These are phyloP conservation scores for Chrysoporthe cubensis DNA, from an alignment of 2,329 filamentous ascomycete species.

Conservation along the genomic window DNA sequence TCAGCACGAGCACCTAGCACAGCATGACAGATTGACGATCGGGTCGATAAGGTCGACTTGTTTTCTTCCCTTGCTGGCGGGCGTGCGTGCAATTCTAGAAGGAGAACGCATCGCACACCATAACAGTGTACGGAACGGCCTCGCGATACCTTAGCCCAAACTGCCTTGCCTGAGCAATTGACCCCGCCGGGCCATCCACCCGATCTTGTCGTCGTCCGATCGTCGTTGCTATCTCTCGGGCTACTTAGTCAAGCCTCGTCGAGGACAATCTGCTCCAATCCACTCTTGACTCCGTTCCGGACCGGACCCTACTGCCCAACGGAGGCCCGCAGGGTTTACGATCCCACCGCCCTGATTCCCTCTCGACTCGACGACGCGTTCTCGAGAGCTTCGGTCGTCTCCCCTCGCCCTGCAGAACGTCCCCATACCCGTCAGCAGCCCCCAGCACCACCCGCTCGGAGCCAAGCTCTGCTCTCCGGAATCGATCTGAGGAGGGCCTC, in stretches of 20 bases:
- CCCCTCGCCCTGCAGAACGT: background rate
- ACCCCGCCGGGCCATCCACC: background rate
- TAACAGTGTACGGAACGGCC: background rate
- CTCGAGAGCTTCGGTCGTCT: background rate
- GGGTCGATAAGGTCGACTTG: background rate
- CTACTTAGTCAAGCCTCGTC: background rate
- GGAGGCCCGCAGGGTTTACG: background rate
- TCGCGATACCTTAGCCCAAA: background rate
- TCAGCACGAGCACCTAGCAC: background rate
- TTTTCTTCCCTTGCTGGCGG: background rate
- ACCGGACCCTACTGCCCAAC: background rate
- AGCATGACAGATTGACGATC: constrained; percentile 1
- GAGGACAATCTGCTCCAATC: background rate
- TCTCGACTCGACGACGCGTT: background rate
- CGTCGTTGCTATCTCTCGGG: background rate
- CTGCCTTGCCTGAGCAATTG: background rate
- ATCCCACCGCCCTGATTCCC: background rate
- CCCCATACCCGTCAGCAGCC: background rate
- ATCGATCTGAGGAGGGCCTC: constrained; percentile 1
- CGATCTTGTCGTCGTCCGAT: background rate
- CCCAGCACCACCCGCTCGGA: background rate
- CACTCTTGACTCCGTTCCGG: background rate
- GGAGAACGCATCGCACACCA: background rate
- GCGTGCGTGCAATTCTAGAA: background rate
- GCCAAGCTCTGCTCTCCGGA: background rate